Evolutionary conservation across 164 flowering plant species (phyloP), one percentile per base, ranked within the genome.

Genomic region (Malania oleifera): DNA sequence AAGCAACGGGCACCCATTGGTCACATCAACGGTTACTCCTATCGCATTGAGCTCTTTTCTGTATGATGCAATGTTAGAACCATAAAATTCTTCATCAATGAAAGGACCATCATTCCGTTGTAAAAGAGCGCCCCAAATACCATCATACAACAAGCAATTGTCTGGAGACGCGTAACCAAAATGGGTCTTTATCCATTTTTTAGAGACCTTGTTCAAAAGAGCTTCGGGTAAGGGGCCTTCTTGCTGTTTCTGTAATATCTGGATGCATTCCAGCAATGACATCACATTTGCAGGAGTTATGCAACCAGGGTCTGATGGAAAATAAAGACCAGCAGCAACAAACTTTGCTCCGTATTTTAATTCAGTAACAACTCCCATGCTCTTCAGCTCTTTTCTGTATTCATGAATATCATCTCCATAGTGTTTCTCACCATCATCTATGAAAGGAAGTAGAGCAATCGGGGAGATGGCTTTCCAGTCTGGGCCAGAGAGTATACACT

Each of bases 211-310:
- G 5, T 43, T 12, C 22, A 43, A n/a, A n/a, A 43, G 5, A 0
- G 20, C 19, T 22, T 43, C 12, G 20, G 1, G 46, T 4, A 17
- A 17, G 7, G 46, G 5, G 22, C 12, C 46, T 4, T 43, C 22
- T 10, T 10, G 9, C 22, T n/a, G 20, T 1, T 1, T 1, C 46
- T 17, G 46, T n/a, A 43, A 18, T 22, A 43, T 17, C 18, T 22
- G 22, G 46, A 43, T 43, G 46, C 46, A 43, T 43, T 43, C 46
- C 17, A 43, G 46, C 46, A 43, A 18, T n/a, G 46, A 43, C 22
- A 17, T 20, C 22, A 43, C 46, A n/a, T 4, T 17, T 18, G 5
- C 18, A 4, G 46, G 46, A 43, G 46, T 22, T 18, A 43, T 17
- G 46, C 5, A 17, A 2, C 7, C 9, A 18, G 3, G 46, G 18